A percentile compares a stretch with the other conserved stretches of the same genome.
Conservation (phyloP, 495 filamentous ascomycete genomes). For the Pyronema domesticum region DNA sequence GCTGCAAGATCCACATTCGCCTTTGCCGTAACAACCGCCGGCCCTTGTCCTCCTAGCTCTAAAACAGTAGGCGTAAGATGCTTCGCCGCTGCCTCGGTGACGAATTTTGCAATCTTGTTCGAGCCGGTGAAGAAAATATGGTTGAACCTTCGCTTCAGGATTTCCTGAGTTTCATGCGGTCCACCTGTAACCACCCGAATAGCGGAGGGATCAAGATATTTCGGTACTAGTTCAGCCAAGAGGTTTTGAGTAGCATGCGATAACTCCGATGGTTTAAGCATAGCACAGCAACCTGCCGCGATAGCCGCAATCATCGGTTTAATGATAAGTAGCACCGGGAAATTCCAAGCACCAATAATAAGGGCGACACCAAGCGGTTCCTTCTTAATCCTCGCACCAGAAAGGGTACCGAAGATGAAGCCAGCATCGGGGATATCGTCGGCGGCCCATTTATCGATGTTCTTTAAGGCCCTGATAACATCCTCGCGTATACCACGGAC, state of each 20-base stretch:
- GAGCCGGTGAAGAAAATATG: conserved; percentile 94
- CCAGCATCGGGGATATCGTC: not conserved
- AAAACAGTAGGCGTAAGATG: conserved; percentile 74
- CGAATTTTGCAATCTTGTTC: conserved; percentile 58
- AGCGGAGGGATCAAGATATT: conserved; percentile 55
- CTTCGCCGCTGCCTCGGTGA: conserved; percentile 82
- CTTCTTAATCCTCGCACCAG: conserved; percentile 50
- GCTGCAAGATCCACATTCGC: conserved; percentile 69
- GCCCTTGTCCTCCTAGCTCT: conserved; percentile 83
- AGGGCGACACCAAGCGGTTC: conserved; percentile 72
- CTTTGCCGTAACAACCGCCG: conserved; percentile 69
- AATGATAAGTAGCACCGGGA: conserved; percentile 63
- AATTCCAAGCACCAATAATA: conserved; percentile 88
- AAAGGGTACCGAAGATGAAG: not conserved
- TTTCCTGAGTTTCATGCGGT: conserved; percentile 57
- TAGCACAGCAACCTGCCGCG: conserved; percentile 70
- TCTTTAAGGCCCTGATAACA: not conserved
- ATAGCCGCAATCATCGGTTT: conserved; percentile 77
- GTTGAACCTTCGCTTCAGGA: conserved; percentile 74
- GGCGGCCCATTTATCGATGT: not conserved
- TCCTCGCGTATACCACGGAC: not conserved
- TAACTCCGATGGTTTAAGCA: conserved; percentile 79
- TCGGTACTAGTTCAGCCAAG: conserved; percentile 48
- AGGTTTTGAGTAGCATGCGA: conserved; percentile 58
- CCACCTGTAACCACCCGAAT: conserved; percentile 67